Percentiles rank a stretch among this genome's conserved stretches.
Evolutionary conservation across 768 basidiomycete species (phyloP).

Genomic region (Trametes villosa): DNA sequence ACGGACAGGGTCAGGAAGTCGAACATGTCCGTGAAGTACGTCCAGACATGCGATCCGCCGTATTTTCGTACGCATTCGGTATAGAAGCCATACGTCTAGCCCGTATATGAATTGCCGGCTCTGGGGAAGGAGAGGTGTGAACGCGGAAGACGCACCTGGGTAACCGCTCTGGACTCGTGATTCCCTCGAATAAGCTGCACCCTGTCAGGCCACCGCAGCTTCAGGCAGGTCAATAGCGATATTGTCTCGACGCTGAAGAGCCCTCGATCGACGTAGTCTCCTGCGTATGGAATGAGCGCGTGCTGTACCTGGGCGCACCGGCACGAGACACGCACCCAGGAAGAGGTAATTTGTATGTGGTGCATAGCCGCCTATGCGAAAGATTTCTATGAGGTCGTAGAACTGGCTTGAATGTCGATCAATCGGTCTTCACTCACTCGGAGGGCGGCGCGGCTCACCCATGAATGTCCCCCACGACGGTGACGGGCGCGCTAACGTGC

Average conservation of each 20-base stretch:
- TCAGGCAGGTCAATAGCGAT: conserved; percentile 94
- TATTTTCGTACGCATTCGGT: conserved; percentile 98
- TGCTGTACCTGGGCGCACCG: background rate
- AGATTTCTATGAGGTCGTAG: conserved; percentile 99
- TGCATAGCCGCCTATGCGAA: conserved; percentile 96
- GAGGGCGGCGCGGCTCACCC: conserved; percentile 65
- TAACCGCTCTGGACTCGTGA: conserved; percentile 97
- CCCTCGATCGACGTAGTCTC: conserved; percentile 98
- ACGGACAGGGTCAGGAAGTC: conserved; percentile 97
- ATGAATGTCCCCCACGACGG: conserved; percentile 98
- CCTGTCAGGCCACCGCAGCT: conserved; percentile 94
- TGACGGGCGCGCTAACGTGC: conserved; percentile 94
- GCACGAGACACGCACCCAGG: conserved; percentile 65
- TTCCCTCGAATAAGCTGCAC: conserved; percentile 98
- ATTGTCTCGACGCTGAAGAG: conserved; percentile 99
- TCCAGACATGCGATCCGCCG: conserved; percentile 95
- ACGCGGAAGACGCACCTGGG: conserved; percentile 71
- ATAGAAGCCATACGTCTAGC: conserved; percentile 97
- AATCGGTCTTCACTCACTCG: conserved; percentile 21
- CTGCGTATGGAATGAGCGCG: conserved; percentile 46
- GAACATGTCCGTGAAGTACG: conserved; percentile 99
- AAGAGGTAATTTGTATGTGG: conserved; percentile 99
- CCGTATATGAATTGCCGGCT: conserved; percentile 35
- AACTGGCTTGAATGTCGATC: conserved; percentile 80
- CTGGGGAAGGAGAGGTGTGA: background rate